Base-by-base conservation (phyloP, 805 yeast species). In the Metschnikowia rubicola region DNA sequence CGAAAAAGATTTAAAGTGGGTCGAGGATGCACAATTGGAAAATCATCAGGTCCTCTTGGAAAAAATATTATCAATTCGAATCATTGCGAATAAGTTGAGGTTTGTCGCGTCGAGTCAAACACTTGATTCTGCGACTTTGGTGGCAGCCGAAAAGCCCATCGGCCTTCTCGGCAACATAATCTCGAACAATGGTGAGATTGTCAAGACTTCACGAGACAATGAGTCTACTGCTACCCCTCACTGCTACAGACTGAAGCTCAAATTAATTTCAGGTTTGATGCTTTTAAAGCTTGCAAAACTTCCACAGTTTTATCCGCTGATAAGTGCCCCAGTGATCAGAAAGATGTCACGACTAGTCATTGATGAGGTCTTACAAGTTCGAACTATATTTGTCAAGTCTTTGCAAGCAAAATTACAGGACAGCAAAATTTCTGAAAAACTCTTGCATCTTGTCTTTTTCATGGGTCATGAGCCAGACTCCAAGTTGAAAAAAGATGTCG, bases 131-230 rank as follows among this genome's bases (percentile, higher is more conserved):
- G 52, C 38, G 8, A 37, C 50, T 8, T 13, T 39, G 9, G 29
- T 31, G 10, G 61, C 75, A 2, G 64, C 75, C 2, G 65, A 56
- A 3, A 70, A 73, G 45, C 54, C 44, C 65, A 76, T 88, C 51
- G 86, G 84, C 56, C 65, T 89, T 28, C 70, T 89, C 30, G 71
- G 79, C 31, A 79, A 89, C 1, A 68, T 87, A 31, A 78, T 89
- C 41, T 79, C 82, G 1, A 84, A 84, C 60, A 86, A 86, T 38
- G 96, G 96, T 29, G 96, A 90, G 57, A 75, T 89, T 30, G 79
- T 83, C 52, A 77, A 44, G 61, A 64, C 48, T 21, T 71, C 73
- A 44, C 56, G 73, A 4, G 67, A 64, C 9, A 64, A 67, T 13
- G 72, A 65, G 54, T 83, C 86, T 12, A 33, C 46, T n/a, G n/a